Conservation (phyloP, 305 asterid species). For the Caryopteris hybrid region DNA sequence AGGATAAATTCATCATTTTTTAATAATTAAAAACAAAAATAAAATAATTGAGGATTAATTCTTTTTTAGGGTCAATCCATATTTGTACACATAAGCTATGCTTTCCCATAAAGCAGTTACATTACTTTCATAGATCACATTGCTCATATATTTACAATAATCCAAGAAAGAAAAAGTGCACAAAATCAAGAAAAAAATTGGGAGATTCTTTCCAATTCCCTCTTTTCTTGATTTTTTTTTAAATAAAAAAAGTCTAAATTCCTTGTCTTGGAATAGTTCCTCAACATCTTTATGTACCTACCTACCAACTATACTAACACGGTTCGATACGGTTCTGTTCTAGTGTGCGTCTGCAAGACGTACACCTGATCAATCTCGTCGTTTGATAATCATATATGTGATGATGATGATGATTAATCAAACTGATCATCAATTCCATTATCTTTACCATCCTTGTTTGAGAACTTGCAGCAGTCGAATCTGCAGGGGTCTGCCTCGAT, state of each 20-base stretch:
- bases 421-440: constrained; percentile 4
- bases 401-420: background rate
- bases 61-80: constrained; percentile 34
- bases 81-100: background rate
- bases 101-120: constrained; percentile 33
- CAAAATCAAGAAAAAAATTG: constrained; percentile 11
- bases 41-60: constrained; percentile 25
- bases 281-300: too few relatives aligned
- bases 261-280: constrained; percentile 9
- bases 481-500: constrained; percentile 65
- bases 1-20: background rate
- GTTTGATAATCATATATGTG: background rate
- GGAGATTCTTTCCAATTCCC: constrained; percentile 20
- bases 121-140: background rate
- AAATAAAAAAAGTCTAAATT: background rate
- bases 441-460: constrained; percentile 12
- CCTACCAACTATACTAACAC: too few relatives aligned
- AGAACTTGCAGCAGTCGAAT: constrained; percentile 39
- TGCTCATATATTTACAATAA: constrained; percentile 36
- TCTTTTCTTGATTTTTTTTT: background rate
- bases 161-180: constrained; percentile 20
- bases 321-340: too few relatives aligned
- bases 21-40: background rate
- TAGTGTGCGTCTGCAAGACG: too few relatives aligned
- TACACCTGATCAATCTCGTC: too few relatives aligned